Base-by-base conservation (phyloP, 176 grass and related monocot species). In the Echinochloa phyllopogon region DNA sequence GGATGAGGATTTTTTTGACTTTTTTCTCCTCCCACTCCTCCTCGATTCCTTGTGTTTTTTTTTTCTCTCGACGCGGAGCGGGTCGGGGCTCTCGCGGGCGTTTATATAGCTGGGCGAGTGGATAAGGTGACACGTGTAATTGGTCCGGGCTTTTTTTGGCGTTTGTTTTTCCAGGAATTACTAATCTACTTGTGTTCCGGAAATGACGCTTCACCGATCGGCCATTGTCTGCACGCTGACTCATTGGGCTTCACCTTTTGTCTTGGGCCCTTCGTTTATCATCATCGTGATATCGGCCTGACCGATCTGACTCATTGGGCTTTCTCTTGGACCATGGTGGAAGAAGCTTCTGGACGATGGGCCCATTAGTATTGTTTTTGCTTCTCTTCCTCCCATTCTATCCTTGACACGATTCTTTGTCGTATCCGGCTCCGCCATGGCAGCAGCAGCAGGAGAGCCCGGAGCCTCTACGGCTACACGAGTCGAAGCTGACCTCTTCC, bases 51-150 rank as follows among this genome's bases (percentile, higher is more conserved):
- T 15, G 47, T 38, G 21, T 8, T 14, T 75, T 29, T 12, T 12
- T 12, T 3, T 25, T 12, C 15, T 48, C 77, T 66, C 36, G 80
- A 72, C 53, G 33, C 21, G 51, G 16, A 5, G 36, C 5, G 2
- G 11, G 23, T 21, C 0, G 41, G 10, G 15, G 25, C 2, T 63
- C 60, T 2, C n/a, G 5, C 0, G 13, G 6, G 7, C 2, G 57
- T 65, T 57, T 79, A 41, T 60, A 88, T 58, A 48, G 12, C 3
- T 5, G 20, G 39, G 0, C 11, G 47, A 23, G 76, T 69, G 69
- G 87, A 89, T 89, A 85, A 89, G 87, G n/a, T 62, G 76, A 74
- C 87, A 85, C 87, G 87, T 85, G 87, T 59, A 18, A 0, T 27
- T 29, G 62, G 16, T 45, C 27, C 42, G 74, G 37, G 11, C 21